Base-by-base conservation (phyloP, 2,329 filamentous ascomycete genomes). In the Cladosporium velox region DNA sequence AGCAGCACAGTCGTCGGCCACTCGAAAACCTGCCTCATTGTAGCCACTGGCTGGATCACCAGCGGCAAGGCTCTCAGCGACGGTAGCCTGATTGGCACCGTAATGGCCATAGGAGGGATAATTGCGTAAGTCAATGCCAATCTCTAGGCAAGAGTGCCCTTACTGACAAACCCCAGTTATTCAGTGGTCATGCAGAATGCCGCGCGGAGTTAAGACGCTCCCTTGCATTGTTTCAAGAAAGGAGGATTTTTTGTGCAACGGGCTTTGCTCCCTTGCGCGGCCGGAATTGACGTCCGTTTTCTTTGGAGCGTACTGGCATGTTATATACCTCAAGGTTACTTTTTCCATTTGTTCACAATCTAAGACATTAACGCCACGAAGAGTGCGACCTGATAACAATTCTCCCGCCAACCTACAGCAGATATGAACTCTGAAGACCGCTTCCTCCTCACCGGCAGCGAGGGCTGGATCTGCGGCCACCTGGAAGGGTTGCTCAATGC, bases 371-470 rank as follows among this genome's bases (percentile, higher is more conserved):
- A 32, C 32, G 26, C 28, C 30, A 32, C 28, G 18, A 32, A 30
- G 10, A 55, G 28, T 14, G 18, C 15, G 30, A 18, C n/a, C 18
- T 34, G 14, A 14, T 12, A 34, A 34, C n/a, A 7, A 55, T 6
- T 2, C 8, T 12, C 24, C 6, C 30, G 26, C n/a, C 32, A 15
- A 28, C 11, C 2, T 6, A 58, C 32, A 51, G 4, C 44, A 38
- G 12, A 3, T 6, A 62, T 65, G 52, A 26, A 57, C 15, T 7
- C 18, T 11, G 44, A 52, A 11, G 35, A 65, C 28, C 62, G 82
- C 71, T 89, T 85, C 76, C 83, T 90, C 70, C 87, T 90, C 73
- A 90, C 87, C 87, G 87, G 88, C 65, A 86, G 83, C 70, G 80
- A 83, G 70, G 87, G 87, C 72, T 88, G 86, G 87, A 83, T 89